A percentile compares a stretch with the other conserved stretches of the same genome.
Conservation (phyloP, 2,329 filamentous ascomycete species). For the Beauveria rudraprayagi region DNA sequence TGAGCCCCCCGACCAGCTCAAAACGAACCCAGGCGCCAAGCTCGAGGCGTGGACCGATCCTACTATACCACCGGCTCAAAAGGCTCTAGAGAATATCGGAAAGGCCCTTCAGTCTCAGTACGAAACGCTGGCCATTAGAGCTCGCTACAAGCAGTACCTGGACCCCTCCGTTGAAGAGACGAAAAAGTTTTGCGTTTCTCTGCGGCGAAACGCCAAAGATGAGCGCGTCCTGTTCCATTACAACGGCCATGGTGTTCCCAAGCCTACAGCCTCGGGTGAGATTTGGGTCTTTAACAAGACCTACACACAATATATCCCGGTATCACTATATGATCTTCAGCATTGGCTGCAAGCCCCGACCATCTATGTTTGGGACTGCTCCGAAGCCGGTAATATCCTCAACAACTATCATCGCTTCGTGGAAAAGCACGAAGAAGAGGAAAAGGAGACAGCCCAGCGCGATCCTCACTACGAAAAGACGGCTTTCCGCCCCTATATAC, state of each 20-base stretch:
- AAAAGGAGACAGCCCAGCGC: conserved; percentile 63
- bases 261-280: conserved; percentile 90
- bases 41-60: conserved; percentile 97
- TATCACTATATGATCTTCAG: conserved; percentile 90
- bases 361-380: conserved; percentile 96
- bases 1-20: conserved; percentile 92
- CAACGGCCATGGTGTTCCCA: conserved; percentile 94
- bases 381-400: conserved; percentile 90
- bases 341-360: conserved; percentile 93
- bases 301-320: conserved; percentile 97
- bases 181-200: conserved; percentile 87
- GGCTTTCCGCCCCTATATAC: conserved; percentile 63
- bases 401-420: conserved; percentile 91
- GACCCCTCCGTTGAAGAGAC: conserved; percentile 97
- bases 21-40: conserved; percentile 87
- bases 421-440: conserved; percentile 88
- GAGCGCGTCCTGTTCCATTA: conserved; percentile 97
- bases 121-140: conserved; percentile 86
- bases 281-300: conserved; percentile 99
- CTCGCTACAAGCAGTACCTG: conserved; percentile 94
- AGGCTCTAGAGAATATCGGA: conserved; percentile 87
- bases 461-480: conserved; percentile 82
- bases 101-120: conserved; percentile 96
- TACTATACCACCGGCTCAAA: conserved; percentile 67
- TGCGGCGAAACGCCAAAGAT: conserved; percentile 88